Evolutionary conservation across 495 filamentous ascomycete species (phyloP).

Genomic region (Aspergillus funiculosus): DNA sequence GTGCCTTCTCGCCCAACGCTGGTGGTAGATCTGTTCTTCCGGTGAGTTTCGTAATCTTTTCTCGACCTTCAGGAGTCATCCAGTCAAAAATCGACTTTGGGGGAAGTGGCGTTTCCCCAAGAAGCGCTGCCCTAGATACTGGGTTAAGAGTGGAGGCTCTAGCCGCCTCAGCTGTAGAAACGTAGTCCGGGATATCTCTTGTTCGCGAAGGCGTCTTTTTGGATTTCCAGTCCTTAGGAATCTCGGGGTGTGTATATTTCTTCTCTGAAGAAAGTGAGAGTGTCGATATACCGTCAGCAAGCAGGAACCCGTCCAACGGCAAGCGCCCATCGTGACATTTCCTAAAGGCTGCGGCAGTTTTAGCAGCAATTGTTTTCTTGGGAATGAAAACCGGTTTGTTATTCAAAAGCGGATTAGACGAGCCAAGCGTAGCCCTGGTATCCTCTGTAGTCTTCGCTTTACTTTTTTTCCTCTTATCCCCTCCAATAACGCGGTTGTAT

Average conservation of each 20-base stretch:
- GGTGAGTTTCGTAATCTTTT: slow-evolving; percentile 67
- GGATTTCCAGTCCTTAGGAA: slow-evolving; percentile 75
- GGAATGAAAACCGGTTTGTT: slow-evolving; percentile 73
- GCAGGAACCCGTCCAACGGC: slow-evolving; percentile 78
- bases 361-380: slow-evolving; percentile 59
- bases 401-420: slow-evolving; percentile 59
- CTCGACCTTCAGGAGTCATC: slow-evolving; percentile 73
- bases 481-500: slow-evolving; percentile 80
- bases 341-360: slow-evolving; percentile 51
- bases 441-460: slow-evolving; percentile 41
- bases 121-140: slow-evolving; percentile 67
- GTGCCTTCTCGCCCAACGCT: slow-evolving; percentile 65
- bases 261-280: slow-evolving; percentile 48
- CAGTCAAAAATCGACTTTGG: slow-evolving; percentile 96
- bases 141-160: slow-evolving; percentile 73
- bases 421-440: slow-evolving; percentile 29
- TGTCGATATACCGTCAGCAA: slow-evolving; percentile 56
- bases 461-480: slow-evolving; percentile 80
- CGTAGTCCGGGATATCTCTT: slow-evolving; percentile 39
- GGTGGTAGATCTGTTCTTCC: slow-evolving; percentile 72
- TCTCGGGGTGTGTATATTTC: slow-evolving; percentile 66
- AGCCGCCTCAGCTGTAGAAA: slow-evolving; percentile 69
- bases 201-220: slow-evolving; percentile 46
- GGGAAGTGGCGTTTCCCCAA: slow-evolving; percentile 78
- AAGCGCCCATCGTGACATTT: slow-evolving; percentile 87